Percentiles rank a stretch among this genome's conserved stretches.
These are phyloP conservation scores for Sphagnum tenellum DNA, from an alignment of 225 moss, liverwort and hornwort genomes.

Conservation along the genomic window DNA sequence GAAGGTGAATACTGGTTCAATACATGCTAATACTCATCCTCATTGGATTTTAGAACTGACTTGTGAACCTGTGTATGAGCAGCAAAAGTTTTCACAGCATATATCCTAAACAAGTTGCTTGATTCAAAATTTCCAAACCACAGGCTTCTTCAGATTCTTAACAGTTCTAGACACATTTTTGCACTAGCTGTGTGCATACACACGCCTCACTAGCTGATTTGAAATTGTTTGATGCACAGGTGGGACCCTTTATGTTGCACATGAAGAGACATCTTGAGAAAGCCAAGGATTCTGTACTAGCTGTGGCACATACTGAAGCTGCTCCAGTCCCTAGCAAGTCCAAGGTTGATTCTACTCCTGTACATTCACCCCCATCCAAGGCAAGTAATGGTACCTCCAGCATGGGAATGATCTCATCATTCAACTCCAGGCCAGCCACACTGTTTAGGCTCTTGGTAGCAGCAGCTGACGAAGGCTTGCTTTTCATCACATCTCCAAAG, in stretches of 20 bases:
- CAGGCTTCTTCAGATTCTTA: too few species aligned
- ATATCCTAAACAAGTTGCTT: too few species aligned
- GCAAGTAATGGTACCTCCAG: slow-evolving; percentile 8
- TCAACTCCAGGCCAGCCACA: slow-evolving; percentile 60
- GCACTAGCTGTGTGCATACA: too few species aligned
- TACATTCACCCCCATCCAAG: slow-evolving; percentile 20
- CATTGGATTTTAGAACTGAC: too few species aligned
- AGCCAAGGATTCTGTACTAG: not conserved
- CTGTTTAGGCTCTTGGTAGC: slow-evolving; percentile 83
- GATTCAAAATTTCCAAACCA: too few species aligned
- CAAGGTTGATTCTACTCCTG: slow-evolving; percentile 48
- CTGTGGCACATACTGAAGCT: too few species aligned
- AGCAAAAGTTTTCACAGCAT: too few species aligned
- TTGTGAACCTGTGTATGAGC: too few species aligned
- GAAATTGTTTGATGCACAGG: slow-evolving; percentile 26
- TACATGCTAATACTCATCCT: too few species aligned
- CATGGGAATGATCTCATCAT: slow-evolving; percentile 24
- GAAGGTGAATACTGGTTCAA: slow-evolving; percentile 20
- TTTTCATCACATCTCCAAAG: slow-evolving; percentile 88
- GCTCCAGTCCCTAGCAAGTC: slow-evolving; percentile 55
- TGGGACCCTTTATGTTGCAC: slow-evolving; percentile 66
- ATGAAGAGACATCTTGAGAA: slow-evolving; percentile 74
- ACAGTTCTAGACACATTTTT: too few species aligned
- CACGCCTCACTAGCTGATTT: too few species aligned
- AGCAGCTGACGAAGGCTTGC: slow-evolving; percentile 69